A percentile compares a stretch with the other conserved stretches of the same genome.
phyloP scores from a whole-genome alignment of 345 rosid species.

The Stellera chamaejasme region DNA sequence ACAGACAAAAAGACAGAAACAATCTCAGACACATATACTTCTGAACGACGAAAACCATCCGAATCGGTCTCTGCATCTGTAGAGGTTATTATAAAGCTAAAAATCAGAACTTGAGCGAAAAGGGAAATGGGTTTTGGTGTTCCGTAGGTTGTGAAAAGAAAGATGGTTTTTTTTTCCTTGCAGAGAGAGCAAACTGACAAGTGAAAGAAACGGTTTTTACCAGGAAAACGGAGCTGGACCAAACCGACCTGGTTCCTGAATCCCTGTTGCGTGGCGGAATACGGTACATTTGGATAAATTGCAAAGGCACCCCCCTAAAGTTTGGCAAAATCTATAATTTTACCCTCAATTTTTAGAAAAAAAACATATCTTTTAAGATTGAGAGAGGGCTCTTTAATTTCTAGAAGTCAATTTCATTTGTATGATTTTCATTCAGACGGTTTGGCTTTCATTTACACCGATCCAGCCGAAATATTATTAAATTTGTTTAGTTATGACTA shows the following conservation, averaged over 20 bases:
- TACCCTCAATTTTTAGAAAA: no score
- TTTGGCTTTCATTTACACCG: no score
- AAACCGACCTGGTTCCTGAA: conserved; percentile 14
- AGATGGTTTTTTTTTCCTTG: conserved; percentile 42
- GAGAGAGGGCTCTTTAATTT: no score
- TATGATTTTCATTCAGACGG: no score
- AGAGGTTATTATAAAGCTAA: not conserved
- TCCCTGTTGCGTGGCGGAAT: conserved; percentile 2
- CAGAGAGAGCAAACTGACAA: conserved; percentile 42
- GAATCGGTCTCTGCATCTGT: not conserved
- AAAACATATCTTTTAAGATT: no score
- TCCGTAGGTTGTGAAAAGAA: conserved; percentile 5
- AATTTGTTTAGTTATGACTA: no score
- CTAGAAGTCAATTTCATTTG: no score
- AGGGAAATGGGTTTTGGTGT: not conserved
- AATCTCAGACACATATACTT: conserved; percentile 9
- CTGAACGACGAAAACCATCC: conserved; percentile 10
- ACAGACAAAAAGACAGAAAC: conserved; percentile 8
- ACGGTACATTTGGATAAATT: not conserved
- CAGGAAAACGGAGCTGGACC: conserved; percentile 10
- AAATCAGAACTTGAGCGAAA: conserved; percentile 8
- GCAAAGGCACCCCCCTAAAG: no score
- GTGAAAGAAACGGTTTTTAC: conserved; percentile 14
- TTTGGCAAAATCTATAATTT: no score
- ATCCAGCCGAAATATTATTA: no score